These are phyloP conservation scores for Berkeleyomyces rouxiae DNA, from an alignment of 2,329 filamentous ascomycete genomes.

Conservation along the genomic window DNA sequence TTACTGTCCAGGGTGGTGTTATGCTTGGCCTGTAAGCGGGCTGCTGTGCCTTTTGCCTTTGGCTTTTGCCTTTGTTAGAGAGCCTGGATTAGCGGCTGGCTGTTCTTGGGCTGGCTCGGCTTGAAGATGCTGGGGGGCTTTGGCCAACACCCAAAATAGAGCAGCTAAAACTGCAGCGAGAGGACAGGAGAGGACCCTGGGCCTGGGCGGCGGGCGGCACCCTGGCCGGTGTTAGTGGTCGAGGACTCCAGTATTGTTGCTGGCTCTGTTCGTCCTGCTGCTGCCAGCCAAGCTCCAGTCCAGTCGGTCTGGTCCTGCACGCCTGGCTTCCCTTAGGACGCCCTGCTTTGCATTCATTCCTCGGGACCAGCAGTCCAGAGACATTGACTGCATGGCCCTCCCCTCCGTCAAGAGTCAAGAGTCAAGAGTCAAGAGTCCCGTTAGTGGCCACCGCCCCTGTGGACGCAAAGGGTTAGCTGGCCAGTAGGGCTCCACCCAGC, in stretches of 20 bases:
- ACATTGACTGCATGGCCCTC: too few species aligned
- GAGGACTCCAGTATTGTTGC: too few species aligned
- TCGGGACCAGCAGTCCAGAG: too few species aligned
- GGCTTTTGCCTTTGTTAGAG: not conserved
- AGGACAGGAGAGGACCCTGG: not conserved
- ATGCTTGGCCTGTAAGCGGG: not conserved
- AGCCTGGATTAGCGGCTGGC: not conserved
- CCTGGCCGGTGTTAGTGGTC: too few species aligned
- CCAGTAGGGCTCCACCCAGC: too few species aligned
- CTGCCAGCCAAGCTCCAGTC: too few species aligned
- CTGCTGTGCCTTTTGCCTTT: not conserved
- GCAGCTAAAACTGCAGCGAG: conserved; percentile 1
- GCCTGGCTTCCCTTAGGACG: too few species aligned
- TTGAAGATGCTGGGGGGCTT: not conserved
- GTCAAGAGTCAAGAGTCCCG: not conserved
- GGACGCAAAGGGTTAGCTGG: not conserved
- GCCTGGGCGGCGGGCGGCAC: not conserved
- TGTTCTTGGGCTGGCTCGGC: not conserved
- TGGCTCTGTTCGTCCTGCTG: too few species aligned
- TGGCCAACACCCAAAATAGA: not conserved
- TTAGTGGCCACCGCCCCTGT: not conserved
- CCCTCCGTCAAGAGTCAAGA: too few species aligned
- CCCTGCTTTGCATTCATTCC: too few species aligned
- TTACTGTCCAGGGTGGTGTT: not conserved
- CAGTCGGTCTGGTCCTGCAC: too few species aligned